Evolutionary conservation across 495 filamentous ascomycete genomes (phyloP).

Genomic region (Pseudevernia furfuracea): DNA sequence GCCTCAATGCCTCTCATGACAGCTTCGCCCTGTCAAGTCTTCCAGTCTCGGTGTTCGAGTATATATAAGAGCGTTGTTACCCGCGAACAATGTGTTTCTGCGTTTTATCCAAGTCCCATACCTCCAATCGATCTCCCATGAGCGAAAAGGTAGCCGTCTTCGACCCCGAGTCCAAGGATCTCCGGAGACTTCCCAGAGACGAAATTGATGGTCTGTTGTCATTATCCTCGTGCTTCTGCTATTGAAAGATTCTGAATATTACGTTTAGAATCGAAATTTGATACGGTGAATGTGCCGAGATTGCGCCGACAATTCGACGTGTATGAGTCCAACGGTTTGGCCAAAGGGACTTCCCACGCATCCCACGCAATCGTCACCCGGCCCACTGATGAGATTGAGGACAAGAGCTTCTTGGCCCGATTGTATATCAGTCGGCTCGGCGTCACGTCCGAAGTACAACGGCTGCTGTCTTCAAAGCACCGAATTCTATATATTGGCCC

Average conservation of each 20-base stretch:
- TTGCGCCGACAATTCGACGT: background rate
- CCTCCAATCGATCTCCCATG: background rate
- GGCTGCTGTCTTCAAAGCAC: slow-evolving; percentile 12
- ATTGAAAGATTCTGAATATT: background rate
- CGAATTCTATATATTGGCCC: slow-evolving; percentile 8
- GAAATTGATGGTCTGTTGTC: background rate
- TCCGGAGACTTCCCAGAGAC: background rate
- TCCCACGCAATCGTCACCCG: slow-evolving; percentile 9
- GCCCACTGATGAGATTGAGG: slow-evolving; percentile 5
- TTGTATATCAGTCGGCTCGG: slow-evolving; percentile 14
- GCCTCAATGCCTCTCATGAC: slow-evolving; percentile 2
- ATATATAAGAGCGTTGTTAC: background rate
- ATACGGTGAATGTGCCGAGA: background rate
- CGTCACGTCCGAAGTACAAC: slow-evolving; percentile 7
- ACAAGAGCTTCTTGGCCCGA: slow-evolving; percentile 12
- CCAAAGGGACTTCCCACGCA: background rate
- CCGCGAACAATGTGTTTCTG: background rate
- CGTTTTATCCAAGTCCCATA: background rate
- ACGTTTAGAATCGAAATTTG: background rate
- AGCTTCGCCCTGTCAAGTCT: background rate
- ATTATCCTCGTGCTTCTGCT: background rate
- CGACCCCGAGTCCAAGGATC: slow-evolving; percentile 10
- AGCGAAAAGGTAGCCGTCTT: slow-evolving; percentile 6
- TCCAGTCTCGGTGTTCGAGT: background rate
- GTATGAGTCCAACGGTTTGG: background rate